A percentile compares a stretch with the other conserved stretches of the same genome.
Conservation (phyloP, 805 yeast genomes). For the Candida palmyrensis region DNA sequence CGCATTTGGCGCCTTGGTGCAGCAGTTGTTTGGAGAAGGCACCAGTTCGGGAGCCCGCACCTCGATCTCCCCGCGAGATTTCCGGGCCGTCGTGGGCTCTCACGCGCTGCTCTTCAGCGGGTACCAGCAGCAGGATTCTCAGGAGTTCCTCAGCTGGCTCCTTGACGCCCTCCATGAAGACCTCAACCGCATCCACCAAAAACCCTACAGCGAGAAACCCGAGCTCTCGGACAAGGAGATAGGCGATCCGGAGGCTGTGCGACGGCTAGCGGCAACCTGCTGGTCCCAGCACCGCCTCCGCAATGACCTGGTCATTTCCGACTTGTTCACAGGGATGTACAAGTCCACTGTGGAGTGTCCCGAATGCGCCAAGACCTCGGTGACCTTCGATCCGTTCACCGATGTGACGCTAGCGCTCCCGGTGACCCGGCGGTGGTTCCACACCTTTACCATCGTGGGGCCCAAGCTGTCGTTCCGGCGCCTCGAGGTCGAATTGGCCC, state of each 20-base stretch:
- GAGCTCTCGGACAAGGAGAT: slow-evolving; percentile 64
- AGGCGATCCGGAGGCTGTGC: slow-evolving; percentile 46
- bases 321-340: slow-evolving; percentile 85
- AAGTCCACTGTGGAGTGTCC: slow-evolving; percentile 91
- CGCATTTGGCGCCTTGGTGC: slow-evolving; percentile 67
- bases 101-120: slow-evolving; percentile 76
- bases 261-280: slow-evolving; percentile 62
- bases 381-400: slow-evolving; percentile 92
- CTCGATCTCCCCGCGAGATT: slow-evolving; percentile 60
- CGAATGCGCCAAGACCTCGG: slow-evolving; percentile 66
- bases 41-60: neutral
- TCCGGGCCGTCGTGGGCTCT: slow-evolving; percentile 74
- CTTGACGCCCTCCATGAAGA: slow-evolving; percentile 92
- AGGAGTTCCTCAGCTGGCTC: slow-evolving; percentile 83
- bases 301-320: slow-evolving; percentile 80
- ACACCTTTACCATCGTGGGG: slow-evolving; percentile 52
- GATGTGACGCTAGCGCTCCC: slow-evolving; percentile 91
- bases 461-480: slow-evolving; percentile 30
- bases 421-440: slow-evolving; percentile 65
- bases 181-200: slow-evolving; percentile 71
- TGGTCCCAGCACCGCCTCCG: slow-evolving; percentile 78
- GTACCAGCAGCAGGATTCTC: slow-evolving; percentile 87
- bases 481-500: slow-evolving; percentile 69
- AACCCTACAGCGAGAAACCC: slow-evolving; percentile 88
- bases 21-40: slow-evolving; percentile 43